These are phyloP conservation scores for Magnaporthales sp. DNA, from an alignment of 2,329 filamentous ascomycete genomes.

Conservation along the genomic window DNA sequence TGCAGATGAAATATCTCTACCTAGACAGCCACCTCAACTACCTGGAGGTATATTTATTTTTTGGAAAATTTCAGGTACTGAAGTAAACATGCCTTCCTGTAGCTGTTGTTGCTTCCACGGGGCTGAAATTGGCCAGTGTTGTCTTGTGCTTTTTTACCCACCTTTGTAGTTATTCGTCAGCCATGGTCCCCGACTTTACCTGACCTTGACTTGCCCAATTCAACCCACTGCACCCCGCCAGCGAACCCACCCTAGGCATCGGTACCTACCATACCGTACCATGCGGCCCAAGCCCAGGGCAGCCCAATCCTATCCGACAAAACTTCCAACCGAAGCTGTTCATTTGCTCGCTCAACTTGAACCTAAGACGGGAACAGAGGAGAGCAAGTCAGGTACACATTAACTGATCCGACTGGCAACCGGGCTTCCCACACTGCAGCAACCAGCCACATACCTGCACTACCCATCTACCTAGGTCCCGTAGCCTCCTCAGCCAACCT, in stretches of 20 bases:
- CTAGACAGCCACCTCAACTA: neutral
- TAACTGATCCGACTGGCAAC: neutral
- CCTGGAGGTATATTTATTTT: neutral
- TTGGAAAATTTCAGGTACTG: neutral
- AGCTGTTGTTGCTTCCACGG: neutral
- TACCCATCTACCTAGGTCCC: neutral
- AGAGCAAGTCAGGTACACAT: neutral
- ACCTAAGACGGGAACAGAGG: neutral
- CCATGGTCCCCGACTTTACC: neutral
- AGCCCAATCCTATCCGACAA: neutral
- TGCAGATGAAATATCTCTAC: neutral
- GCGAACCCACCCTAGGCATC: neutral
- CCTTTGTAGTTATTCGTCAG: neutral
- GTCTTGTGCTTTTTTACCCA: neutral
- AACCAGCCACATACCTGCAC: neutral
- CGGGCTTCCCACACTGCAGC: neutral
- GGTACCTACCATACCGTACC: neutral
- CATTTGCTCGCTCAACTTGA: neutral
- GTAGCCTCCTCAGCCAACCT: neutral
- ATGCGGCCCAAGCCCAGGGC: neutral
- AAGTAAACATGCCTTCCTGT: neutral
- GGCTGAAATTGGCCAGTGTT: neutral
- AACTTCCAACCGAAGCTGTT: neutral
- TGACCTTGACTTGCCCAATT: neutral
- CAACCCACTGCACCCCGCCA: conserved; percentile 1